Evolutionary conservation across 257 asterid species (phyloP), one percentile per base, ranked within the genome.

Genomic region (Ligustrum vulgare): DNA sequence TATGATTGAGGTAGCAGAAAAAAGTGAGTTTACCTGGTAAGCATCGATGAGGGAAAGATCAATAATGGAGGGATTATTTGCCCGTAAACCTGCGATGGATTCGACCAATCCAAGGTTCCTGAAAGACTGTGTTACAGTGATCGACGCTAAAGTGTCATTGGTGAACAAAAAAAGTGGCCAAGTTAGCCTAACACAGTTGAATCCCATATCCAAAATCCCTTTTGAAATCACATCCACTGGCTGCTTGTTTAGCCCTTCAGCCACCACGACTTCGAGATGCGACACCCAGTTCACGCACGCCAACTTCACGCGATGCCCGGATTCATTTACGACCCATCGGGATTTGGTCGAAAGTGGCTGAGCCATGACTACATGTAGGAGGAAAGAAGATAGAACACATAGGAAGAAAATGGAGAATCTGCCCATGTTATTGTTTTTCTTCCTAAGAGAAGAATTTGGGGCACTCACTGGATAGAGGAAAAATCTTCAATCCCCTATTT

Each of bases 161-260:
- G 97, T 92, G 71, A 91, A 85, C 92, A 94, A 77, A 84, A 87
- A 91, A 20, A 94, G 97, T 13, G 98, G 96, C 99, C 99, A 94
- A 36, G 98, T 91, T 3, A 94, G 84, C 82, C 99, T 84, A 22
- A 92, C 99, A 66, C 99, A 94, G 74, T 92, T 94, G 81, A 94
- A 94, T 5, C 99, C 99, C 86, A 87, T 32, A 37, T 72, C 74
- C 2, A 16, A 10, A 41, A 94, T 91, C 11, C 80, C 75, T 36
- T 77, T 71, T 0, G 99, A 92, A 2, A 94, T 94, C 54, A 71
- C 85, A 41, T 94, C 97, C 72, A 85, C 90, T 65, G 93, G 89
- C 72, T 83, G 93, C 78, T 92, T 89, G 85, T 94, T 94, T 54
- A 94, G 87, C 78, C 99, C 99, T 69, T 94, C 98, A 2, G 99